Evolutionary conservation across 805 yeast species (phyloP).

Genomic region (Saturnispora saitoi): DNA sequence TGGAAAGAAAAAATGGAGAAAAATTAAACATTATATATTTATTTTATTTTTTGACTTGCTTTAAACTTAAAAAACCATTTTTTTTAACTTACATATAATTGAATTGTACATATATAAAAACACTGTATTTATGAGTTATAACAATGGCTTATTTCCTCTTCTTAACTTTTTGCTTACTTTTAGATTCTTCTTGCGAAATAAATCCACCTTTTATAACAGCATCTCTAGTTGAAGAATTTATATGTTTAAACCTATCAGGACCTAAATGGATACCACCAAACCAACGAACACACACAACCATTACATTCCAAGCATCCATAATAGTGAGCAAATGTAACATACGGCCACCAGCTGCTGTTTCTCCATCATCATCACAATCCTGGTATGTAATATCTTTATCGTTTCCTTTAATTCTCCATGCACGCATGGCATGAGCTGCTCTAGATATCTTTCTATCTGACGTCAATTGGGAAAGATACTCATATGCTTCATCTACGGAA

Average conservation of each 20-base stretch:
- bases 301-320: slow-evolving; percentile 75
- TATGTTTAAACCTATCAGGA: slow-evolving; percentile 90
- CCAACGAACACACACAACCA: slow-evolving; percentile 88
- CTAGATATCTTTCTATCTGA: slow-evolving; percentile 58
- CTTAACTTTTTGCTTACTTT: slow-evolving; percentile 27
- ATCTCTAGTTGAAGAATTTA: slow-evolving; percentile 80
- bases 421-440: slow-evolving; percentile 76
- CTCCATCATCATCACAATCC: slow-evolving; percentile 97
- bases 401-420: slow-evolving; percentile 65
- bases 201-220: slow-evolving; percentile 65
- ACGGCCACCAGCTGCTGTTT: slow-evolving; percentile 89
- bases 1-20: slow-evolving; percentile 12
- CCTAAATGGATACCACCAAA: slow-evolving; percentile 89
- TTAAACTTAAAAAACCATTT: too few relatives aligned
- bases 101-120: too few relatives aligned
- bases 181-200: slow-evolving; percentile 18
- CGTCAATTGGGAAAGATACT: slow-evolving; percentile 41
- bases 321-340: slow-evolving; percentile 64
- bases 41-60: too few relatives aligned
- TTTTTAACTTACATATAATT: too few relatives aligned
- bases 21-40: not conserved
- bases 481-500: slow-evolving; percentile 60
- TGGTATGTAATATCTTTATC: slow-evolving; percentile 50
- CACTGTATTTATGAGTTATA: too few relatives aligned
- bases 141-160: slow-evolving; percentile 10